phyloP scores from a whole-genome alignment of 2,329 filamentous ascomycete genomes.

The Arachnomyces sp. region DNA sequence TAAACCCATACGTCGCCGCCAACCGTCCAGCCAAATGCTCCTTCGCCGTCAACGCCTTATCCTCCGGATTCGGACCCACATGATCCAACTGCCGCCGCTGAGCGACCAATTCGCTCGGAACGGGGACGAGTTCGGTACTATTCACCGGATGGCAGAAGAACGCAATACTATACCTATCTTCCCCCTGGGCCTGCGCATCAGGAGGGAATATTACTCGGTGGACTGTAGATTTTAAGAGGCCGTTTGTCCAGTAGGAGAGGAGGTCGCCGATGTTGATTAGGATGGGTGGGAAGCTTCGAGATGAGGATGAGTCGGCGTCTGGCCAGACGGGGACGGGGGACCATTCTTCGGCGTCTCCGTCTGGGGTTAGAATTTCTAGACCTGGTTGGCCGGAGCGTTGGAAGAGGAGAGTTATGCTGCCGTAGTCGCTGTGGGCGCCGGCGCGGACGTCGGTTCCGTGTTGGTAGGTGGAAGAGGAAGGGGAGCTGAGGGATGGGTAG shows the following conservation, averaged over 20 bases:
- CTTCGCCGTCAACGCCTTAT: conserved; percentile 45
- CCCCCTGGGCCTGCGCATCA: conserved; percentile 21
- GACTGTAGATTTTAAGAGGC: conserved; percentile 76
- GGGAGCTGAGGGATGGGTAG: conserved; percentile 55
- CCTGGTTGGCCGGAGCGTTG: conserved; percentile 78
- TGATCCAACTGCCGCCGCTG: conserved; percentile 28
- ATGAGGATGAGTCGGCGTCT: conserved; percentile 5
- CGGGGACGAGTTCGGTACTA: conserved; percentile 44
- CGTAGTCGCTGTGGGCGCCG: conserved; percentile 87
- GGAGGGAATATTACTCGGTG: conserved; percentile 74
- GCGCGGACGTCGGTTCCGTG: conserved; percentile 65
- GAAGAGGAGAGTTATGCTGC: conserved; percentile 65
- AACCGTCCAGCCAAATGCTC: conserved; percentile 53
- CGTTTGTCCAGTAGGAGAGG: conserved; percentile 82
- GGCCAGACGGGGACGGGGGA: conserved; percentile 61
- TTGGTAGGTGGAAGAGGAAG: conserved; percentile 33
- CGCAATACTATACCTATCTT: conserved; percentile 47
- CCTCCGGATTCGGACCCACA: conserved; percentile 25
- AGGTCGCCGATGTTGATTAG: conserved; percentile 65
- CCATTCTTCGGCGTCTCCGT: conserved; percentile 46
- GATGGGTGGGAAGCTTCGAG: conserved; percentile 61
- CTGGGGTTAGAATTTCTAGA: conserved; percentile 66
- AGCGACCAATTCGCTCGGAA: conserved; percentile 47
- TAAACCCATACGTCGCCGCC: conserved; percentile 50
- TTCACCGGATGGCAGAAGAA: conserved; percentile 59